A percentile compares a stretch with the other conserved stretches of the same genome.
phyloP scores from a whole-genome alignment of 768 basidiomycete genomes.

The Saitozyma podzolica region DNA sequence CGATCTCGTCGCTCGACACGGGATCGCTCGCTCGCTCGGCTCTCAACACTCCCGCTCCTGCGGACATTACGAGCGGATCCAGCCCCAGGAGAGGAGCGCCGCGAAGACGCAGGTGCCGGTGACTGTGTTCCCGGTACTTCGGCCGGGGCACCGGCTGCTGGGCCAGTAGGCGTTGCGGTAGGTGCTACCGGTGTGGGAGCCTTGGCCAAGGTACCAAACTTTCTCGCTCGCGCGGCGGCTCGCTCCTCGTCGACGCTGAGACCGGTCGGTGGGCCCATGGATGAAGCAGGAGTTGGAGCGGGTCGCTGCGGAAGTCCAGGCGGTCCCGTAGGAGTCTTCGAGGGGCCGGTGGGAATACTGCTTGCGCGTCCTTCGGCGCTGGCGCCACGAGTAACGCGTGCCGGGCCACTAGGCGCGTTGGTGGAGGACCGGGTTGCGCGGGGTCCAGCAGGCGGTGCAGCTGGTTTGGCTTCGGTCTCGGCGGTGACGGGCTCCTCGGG shows the following conservation, averaged over 20 bases:
- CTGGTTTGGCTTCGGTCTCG: neutral
- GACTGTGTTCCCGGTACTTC: neutral
- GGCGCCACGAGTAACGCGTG: neutral
- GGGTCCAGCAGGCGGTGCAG: slow-evolving; percentile 29
- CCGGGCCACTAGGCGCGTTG: neutral
- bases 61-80: neutral
- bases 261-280: slow-evolving; percentile 39
- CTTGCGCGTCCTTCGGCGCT: neutral
- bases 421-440: slow-evolving; percentile 28
- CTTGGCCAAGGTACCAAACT: slow-evolving; percentile 29
- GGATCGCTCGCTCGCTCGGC: neutral
- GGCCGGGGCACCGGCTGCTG: neutral
- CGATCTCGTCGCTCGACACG: slow-evolving; percentile 9
- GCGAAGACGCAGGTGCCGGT: neutral
- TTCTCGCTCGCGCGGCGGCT: slow-evolving; percentile 36
- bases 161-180: neutral
- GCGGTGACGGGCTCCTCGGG: slow-evolving; percentile 4
- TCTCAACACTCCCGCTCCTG: neutral
- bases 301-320: slow-evolving; percentile 12
- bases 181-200: neutral
- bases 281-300: neutral
- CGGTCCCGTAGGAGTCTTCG: slow-evolving; percentile 11
- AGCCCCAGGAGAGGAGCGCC: neutral
- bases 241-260: slow-evolving; percentile 37
- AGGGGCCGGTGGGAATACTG: slow-evolving; percentile 15